These are phyloP conservation scores for Lophiotrema nucula DNA, from an alignment of 495 filamentous ascomycete species.

Conservation along the genomic window DNA sequence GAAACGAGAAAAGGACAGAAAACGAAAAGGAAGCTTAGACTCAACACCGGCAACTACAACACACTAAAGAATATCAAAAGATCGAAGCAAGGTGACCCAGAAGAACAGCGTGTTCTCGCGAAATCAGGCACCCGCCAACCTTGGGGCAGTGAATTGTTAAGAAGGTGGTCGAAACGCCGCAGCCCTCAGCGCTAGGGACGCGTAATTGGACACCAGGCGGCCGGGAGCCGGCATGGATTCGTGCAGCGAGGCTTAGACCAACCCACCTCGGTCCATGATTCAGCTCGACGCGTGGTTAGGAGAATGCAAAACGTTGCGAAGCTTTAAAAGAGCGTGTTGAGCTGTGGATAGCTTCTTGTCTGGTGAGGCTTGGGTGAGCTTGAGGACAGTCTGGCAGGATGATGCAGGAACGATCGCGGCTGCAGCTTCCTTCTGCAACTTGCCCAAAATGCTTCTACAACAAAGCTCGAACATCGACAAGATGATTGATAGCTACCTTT, in stretches of 20 bases:
- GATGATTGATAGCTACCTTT: too few species aligned
- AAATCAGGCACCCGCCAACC: slow-evolving; percentile 27
- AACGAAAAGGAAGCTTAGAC: slow-evolving; percentile 16
- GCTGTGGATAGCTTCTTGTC: not conserved
- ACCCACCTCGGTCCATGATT: slow-evolving; percentile 11
- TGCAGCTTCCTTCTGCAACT: too few species aligned
- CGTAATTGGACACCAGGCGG: slow-evolving; percentile 4
- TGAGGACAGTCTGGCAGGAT: not conserved
- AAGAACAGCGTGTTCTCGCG: slow-evolving; percentile 13
- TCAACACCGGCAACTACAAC: slow-evolving; percentile 4
- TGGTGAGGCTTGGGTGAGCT: not conserved
- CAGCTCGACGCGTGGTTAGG: not conserved
- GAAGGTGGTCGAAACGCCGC: slow-evolving; percentile 21
- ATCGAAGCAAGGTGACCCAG: slow-evolving; percentile 2
- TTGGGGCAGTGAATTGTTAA: slow-evolving; percentile 13
- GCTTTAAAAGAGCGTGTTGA: not conserved
- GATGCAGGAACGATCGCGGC: not conserved
- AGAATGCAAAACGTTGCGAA: not conserved
- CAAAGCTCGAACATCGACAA: too few species aligned
- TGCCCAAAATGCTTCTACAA: too few species aligned
- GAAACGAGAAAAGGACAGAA: slow-evolving; percentile 6
- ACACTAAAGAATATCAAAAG: slow-evolving; percentile 3
- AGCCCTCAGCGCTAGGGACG: too few species aligned
- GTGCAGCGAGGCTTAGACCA: slow-evolving; percentile 17
- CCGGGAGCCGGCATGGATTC: not conserved